A percentile compares a stretch with the other conserved stretches of the same genome.
phyloP scores from a whole-genome alignment of 31 red algal species.

The Endocladia muricata region DNA sequence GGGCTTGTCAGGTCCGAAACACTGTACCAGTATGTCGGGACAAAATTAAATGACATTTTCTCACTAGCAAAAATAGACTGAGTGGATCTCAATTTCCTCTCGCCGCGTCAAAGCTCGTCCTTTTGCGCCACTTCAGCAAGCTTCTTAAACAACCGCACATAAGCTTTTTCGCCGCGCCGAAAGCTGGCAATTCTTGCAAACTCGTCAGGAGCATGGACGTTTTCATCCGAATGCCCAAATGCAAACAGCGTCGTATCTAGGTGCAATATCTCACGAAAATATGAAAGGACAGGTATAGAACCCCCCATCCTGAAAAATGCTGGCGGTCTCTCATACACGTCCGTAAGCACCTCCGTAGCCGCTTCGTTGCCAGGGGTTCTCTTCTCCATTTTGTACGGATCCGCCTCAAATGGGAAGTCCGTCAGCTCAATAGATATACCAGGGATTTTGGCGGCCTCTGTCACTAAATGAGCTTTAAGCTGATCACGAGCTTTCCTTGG shows the following conservation, averaged over 20 bases:
- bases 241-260: slow-evolving; percentile 60
- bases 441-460: slow-evolving; percentile 3
- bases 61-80: too few species aligned
- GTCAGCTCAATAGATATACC: neutral
- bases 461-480: neutral
- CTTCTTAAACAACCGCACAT: slow-evolving; percentile 30
- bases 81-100: too few species aligned
- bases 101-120: too few species aligned
- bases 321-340: slow-evolving; percentile 44
- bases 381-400: slow-evolving; percentile 26
- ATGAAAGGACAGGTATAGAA: slow-evolving; percentile 56
- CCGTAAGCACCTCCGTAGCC: slow-evolving; percentile 20
- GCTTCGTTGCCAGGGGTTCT: slow-evolving; percentile 15
- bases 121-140: slow-evolving; percentile 24
- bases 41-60: too few species aligned
- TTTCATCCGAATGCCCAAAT: slow-evolving; percentile 60
- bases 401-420: slow-evolving; percentile 33
- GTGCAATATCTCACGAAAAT: slow-evolving; percentile 18
- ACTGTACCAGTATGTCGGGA: too few species aligned
- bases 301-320: slow-evolving; percentile 42
- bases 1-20: too few species aligned
- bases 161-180: slow-evolving; percentile 28
- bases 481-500: neutral
- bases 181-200: slow-evolving; percentile 48
- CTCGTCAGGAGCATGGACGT: slow-evolving; percentile 71